Base-by-base conservation (phyloP, 1,284 basidiomycete genomes). In the Boletus subluridellus region DNA sequence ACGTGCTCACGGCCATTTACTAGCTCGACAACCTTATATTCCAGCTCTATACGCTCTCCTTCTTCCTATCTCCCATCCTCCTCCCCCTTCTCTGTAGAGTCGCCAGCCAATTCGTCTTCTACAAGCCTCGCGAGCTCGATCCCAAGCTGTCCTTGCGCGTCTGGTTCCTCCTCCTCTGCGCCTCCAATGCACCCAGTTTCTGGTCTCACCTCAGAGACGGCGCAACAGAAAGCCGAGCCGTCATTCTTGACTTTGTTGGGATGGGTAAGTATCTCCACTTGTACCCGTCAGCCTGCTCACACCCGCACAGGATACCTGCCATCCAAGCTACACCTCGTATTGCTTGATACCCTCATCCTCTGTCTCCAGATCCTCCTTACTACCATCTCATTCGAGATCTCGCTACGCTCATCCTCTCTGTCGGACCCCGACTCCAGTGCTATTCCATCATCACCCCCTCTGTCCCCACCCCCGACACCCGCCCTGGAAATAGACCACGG, bases 181-280 rank as follows among this genome's bases (percentile, higher is more conserved):
- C 81, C 58, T 78, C 85, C 73, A 89, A 89, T 62, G 64, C 75
- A 39, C 78, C 82, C 30, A 82, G 78, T 60, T 60, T 90, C 46
- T 88, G 84, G 82, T 75, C 75, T 46, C 89, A 91, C 69, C 76
- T 80, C 54, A 75, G 74, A 28, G 71, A 77, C 37, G 80, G 81
- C 8, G 73, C 80, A 55, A 68, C 77, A 38, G 80, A 85, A 59
- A 82, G 82, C 28, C 77, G 84, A 64, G 75, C 80, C 10, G 73
- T 90, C 65, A 73, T 91, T 41, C 82, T 91, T 58, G 89, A 91
- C 69, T 91, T 91, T 65, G 80, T 91, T 60, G 89, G 89, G 58
- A 78, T 85, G 77, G 82, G 89, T 90, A 68, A 55, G 85, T 79
- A 8, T 50, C 39, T 35, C 26, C 7, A 21, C 46, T 9, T 46